Evolutionary conservation across 441 rosid species (phyloP), one percentile per base, ranked within the genome.

Genomic region (Pelargonium fulgidum): DNA sequence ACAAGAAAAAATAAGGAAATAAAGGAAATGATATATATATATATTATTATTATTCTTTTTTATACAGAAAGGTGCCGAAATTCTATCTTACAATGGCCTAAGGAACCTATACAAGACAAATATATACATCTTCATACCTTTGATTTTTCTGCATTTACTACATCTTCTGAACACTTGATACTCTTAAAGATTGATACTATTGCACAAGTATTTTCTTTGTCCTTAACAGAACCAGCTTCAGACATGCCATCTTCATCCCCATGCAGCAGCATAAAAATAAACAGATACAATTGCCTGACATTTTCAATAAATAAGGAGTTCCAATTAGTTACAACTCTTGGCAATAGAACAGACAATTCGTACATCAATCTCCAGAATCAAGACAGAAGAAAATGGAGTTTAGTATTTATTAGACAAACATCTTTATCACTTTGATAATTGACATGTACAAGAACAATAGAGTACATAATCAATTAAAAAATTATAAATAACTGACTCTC

Each of bases 181-280:
- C 81, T 84, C 54, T 73, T 83, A 76, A 91, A 86, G 78, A 91
- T 75, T 36, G 86, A 85, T 36, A 76, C 79, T 68, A 89, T 80
- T 14, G 76, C 70, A 70, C 88, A 83, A 78, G 84, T 70, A 62
- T 71, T 85, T 78, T 91, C 96, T 69, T 85, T 87, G 66, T 85
- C 93, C 72, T 73, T 86, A 77, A 78, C 80, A 52, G 77, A 75
- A 74, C 76, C 70, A 71, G 83, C 85, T 79, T 91, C 98, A 29
- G 85, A 83, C 80, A 89, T 93, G 56, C 76, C 80, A 64, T 89
- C 99, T 78, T 90, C 98, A 72, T 90, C 98, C 86, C 89, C 92
- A 69, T 80, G 85, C 74, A 90, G 78, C 77, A 96, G 78, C 85
- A 86, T 68, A 64, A 94, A 91, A 77, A 84, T 75, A 71, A 87